phyloP scores from a whole-genome alignment of 2,329 filamentous ascomycete genomes.

The Helminthosporium solani region DNA sequence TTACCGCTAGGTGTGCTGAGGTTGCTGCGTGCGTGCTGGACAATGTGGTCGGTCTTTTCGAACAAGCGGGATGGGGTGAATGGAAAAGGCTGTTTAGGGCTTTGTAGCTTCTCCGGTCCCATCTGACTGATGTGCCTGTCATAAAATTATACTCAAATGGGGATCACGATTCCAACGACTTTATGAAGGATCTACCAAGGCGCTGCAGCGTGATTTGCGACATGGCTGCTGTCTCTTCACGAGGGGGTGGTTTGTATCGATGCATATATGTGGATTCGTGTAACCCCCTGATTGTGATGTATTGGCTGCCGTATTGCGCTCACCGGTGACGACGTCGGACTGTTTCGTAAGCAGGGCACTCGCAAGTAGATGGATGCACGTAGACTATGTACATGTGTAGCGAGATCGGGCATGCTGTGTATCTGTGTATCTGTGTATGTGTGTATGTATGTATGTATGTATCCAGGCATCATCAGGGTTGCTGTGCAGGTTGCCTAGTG shows the following conservation, averaged over 20 bases:
- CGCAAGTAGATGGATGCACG: no score
- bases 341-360: neutral
- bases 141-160: slow-evolving; percentile 33
- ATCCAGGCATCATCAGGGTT: neutral
- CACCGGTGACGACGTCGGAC: slow-evolving; percentile 11
- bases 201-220: neutral
- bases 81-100: slow-evolving; percentile 37
- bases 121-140: slow-evolving; percentile 21
- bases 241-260: no score
- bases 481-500: no score
- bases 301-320: slow-evolving; percentile 2
- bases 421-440: no score
- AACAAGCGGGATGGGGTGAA: slow-evolving; percentile 37
- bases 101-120: slow-evolving; percentile 30
- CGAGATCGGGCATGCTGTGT: no score
- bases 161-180: slow-evolving; percentile 30
- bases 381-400: no score
- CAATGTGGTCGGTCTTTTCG: slow-evolving; percentile 33
- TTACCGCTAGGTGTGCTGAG: slow-evolving; percentile 70
- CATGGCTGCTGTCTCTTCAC: no score
- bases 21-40: slow-evolving; percentile 29
- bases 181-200: neutral
- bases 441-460: no score
- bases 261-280: no score
- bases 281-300: no score